Conservation (phyloP, 352 stramenopile genomes). For the Globisporangium recalcitrans region DNA sequence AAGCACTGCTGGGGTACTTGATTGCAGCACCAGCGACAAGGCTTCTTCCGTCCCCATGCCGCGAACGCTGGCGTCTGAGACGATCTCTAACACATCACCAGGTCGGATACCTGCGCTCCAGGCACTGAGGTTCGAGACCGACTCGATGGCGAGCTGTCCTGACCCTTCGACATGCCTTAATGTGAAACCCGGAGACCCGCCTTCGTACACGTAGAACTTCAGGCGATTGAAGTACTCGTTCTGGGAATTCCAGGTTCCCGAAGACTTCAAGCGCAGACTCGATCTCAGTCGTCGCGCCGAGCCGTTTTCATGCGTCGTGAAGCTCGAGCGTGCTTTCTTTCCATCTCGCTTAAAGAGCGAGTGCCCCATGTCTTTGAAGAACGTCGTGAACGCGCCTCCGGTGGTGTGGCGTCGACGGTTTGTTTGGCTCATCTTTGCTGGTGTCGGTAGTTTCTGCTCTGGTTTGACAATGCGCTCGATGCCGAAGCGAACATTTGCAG, state of each 20-base stretch:
- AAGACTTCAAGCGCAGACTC: background rate
- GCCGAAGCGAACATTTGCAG: background rate
- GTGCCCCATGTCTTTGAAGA: conserved; percentile 15
- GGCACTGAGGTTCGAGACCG: conserved; percentile 27
- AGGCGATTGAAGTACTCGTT: conserved; percentile 30
- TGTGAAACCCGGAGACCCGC: conserved; percentile 25
- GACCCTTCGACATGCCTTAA: conserved; percentile 17
- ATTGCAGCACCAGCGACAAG: conserved; percentile 25
- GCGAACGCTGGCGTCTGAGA: conserved; percentile 28
- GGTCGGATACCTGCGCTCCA: conserved; percentile 46
- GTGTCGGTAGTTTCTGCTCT: background rate
- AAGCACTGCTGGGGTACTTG: conserved; percentile 29
- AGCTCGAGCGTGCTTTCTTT: background rate
- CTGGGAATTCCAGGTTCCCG: conserved; percentile 22
- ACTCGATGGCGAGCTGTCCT: conserved; percentile 22
- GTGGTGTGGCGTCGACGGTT: background rate
- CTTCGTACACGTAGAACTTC: conserved; percentile 47
- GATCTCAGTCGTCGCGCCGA: background rate
- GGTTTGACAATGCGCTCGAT: background rate
- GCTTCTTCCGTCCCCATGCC: conserved; percentile 34
- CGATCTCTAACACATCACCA: conserved; percentile 51
- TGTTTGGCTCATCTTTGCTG: background rate
- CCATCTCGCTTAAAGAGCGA: conserved; percentile 10
- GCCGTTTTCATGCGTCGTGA: background rate
- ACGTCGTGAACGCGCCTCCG: conserved; percentile 3